Evolutionary conservation across 1,284 basidiomycete genomes (phyloP), one percentile per base, ranked within the genome.

Genomic region (Apiotrichum sp.): DNA sequence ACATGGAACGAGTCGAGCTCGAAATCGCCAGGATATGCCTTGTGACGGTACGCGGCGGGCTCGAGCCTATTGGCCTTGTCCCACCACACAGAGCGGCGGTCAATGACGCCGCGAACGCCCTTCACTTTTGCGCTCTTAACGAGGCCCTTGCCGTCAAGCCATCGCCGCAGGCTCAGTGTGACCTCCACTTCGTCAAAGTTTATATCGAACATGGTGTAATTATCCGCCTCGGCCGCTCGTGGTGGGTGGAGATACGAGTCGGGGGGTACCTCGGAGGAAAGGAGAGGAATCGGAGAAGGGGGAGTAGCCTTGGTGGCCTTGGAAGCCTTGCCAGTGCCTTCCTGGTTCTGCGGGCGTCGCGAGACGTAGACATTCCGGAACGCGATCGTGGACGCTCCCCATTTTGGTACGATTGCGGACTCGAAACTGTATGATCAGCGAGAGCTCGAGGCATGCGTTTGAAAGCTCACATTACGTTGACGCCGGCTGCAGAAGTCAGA

Each of bases 301-400:
- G 71, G 66, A 3, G 58, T 66, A 29, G 66, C 68, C 5, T 65
- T 69, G 29, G 29, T 29, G 29, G 29, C 29, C 29, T 29, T 7
- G 2, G 65, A 48, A 0, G 66, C 59, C 50, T 66, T 66, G 22
- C 60, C 52, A 31, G 63, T 54, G 11, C 53, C 39, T 45, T 63
- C 59, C 2, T 14, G 11, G n/a, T 35, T n/a, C 42, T 52, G 51
- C 7, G 89, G 87, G 5, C 91, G 83, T 3, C 91, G 85, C 10
- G 92, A 93, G 45, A 98, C 81, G 68, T 91, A 98, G 45, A 98
- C 93, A 65, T 98, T 97, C 69, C 92, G 90, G 81, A 98, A 96
- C 1, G 91, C 92, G 59, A 98, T 89, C 22, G 87, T 86, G 13
- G 90, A 93, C 66, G 95, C 90, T 59, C 90, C 90, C 92, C 95